Evolutionary conservation across 495 filamentous ascomycete species (phyloP).

Genomic region (Daldinia decipiens): DNA sequence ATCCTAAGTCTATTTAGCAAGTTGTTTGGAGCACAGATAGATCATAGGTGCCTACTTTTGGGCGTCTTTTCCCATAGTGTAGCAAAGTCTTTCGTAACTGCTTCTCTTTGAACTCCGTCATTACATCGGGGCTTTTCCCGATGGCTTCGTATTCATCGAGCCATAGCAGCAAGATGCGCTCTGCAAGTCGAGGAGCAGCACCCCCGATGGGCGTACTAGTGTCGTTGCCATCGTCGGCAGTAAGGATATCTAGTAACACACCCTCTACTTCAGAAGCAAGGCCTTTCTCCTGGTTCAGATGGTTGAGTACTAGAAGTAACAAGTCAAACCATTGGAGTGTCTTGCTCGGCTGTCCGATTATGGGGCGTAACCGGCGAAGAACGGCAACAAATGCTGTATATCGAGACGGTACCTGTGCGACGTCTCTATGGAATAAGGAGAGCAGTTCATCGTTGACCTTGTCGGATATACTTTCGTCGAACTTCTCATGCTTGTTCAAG

Average conservation of each 20-base stretch:
- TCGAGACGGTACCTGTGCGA: slow-evolving; percentile 62
- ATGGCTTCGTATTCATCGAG: slow-evolving; percentile 62
- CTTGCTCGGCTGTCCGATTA: slow-evolving; percentile 62
- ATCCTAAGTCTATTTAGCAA: slow-evolving; percentile 56
- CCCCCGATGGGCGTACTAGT: slow-evolving; percentile 51
- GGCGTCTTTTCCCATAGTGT: slow-evolving; percentile 70
- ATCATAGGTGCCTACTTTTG: slow-evolving; percentile 62
- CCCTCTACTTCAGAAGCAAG: slow-evolving; percentile 67
- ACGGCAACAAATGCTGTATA: slow-evolving; percentile 70
- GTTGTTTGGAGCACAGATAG: background rate
- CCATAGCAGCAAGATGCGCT: slow-evolving; percentile 69
- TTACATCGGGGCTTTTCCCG: slow-evolving; percentile 52
- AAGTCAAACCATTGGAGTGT: slow-evolving; percentile 74
- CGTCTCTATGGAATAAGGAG: slow-evolving; percentile 65
- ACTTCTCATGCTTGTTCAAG: slow-evolving; percentile 65
- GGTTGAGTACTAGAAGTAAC: slow-evolving; percentile 67
- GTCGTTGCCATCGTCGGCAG: slow-evolving; percentile 65
- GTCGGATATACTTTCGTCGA: slow-evolving; percentile 68
- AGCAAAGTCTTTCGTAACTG: slow-evolving; percentile 65
- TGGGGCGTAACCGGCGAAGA: slow-evolving; percentile 67
- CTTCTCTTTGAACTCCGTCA: slow-evolving; percentile 63
- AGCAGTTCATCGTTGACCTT: slow-evolving; percentile 74
- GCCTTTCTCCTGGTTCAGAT: slow-evolving; percentile 65
- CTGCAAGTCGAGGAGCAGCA: slow-evolving; percentile 58
- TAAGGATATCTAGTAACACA: slow-evolving; percentile 66